phyloP scores from a whole-genome alignment of 805 yeast genomes.

The Clavispora fructus region DNA sequence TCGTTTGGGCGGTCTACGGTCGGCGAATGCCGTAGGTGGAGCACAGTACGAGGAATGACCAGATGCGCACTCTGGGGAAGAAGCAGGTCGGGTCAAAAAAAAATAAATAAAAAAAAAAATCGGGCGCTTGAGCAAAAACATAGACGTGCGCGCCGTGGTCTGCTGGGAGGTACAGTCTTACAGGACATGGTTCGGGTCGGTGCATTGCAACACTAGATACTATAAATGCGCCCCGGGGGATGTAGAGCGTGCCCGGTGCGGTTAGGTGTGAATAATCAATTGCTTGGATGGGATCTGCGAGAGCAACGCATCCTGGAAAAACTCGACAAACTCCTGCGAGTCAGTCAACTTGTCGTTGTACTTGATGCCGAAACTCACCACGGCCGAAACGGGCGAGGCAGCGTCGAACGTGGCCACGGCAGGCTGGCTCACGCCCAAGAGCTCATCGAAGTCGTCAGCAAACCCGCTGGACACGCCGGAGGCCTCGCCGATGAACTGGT shows the following conservation, averaged over 20 bases:
- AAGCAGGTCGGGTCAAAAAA: not conserved
- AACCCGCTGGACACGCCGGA: constrained; percentile 2
- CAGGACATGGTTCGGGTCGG: not conserved
- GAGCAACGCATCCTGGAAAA: constrained; percentile 30
- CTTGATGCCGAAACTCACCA: constrained; percentile 31
- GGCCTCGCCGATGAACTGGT: constrained; percentile 17
- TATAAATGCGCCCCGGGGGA: not conserved
- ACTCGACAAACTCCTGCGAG: constrained; percentile 30
- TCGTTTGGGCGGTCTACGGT: too few relatives aligned
- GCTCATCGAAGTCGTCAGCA: constrained; percentile 25
- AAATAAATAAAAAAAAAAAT: constrained; percentile 1
- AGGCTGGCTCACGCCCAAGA: constrained; percentile 22
- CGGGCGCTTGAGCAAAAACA: not conserved
- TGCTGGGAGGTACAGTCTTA: too few relatives aligned
- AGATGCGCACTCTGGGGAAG: not conserved
- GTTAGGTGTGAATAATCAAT: constrained; percentile 10
- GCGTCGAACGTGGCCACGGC: constrained; percentile 1
- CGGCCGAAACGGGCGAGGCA: constrained; percentile 13
- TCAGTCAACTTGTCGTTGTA: constrained; percentile 28
- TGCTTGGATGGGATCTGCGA: constrained; percentile 25
- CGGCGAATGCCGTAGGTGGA: not conserved
- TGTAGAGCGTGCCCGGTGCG: not conserved
- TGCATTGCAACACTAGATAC: not conserved
- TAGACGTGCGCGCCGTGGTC: not conserved
- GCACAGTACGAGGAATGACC: not conserved